Conservation (phyloP, 169 alveolate species). For the Plasmodium ovale region DNA sequence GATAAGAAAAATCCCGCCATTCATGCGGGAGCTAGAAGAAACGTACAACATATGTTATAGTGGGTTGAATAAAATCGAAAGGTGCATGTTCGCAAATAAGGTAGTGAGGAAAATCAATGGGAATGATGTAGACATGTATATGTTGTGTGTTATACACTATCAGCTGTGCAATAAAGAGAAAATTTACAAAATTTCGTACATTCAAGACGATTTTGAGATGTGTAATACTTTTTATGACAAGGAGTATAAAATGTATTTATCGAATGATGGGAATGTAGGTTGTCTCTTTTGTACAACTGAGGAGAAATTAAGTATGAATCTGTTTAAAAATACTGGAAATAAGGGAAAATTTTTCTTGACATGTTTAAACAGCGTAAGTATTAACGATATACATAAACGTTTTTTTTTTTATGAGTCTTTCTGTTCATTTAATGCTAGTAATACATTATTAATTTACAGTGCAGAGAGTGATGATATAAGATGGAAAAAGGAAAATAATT, state of each 20-base stretch:
- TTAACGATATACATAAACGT: conserved; percentile 39
- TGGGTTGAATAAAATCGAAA: conserved; percentile 57
- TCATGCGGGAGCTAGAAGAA: conserved; percentile 69
- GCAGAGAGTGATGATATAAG: conserved; percentile 59
- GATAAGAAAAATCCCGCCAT: conserved; percentile 69
- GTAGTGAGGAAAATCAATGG: conserved; percentile 19
- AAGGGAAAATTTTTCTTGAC: conserved; percentile 28
- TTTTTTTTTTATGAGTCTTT: conserved; percentile 52
- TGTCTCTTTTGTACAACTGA: conserved; percentile 61
- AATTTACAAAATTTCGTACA: conserved; percentile 56
- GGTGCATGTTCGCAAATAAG: conserved; percentile 39
- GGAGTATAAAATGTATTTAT: conserved; percentile 63
- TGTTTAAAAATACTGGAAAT: conserved; percentile 45
- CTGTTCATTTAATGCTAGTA: conserved; percentile 56
- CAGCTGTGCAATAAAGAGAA: conserved; percentile 63
- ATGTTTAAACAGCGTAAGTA: conserved; percentile 33
- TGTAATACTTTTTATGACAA: conserved; percentile 54
- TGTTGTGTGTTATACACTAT: conserved; percentile 61
- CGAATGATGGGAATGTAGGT: conserved; percentile 64
- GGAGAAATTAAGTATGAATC: conserved; percentile 43
- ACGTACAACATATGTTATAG: conserved; percentile 50
- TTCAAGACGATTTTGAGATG: conserved; percentile 49
- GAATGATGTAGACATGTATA: conserved; percentile 27
- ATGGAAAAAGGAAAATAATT: conserved; percentile 25
- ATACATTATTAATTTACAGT: conserved; percentile 59